These are phyloP conservation scores for Dryadomyces quercivorus DNA, from an alignment of 2,329 filamentous ascomycete species.

Conservation along the genomic window DNA sequence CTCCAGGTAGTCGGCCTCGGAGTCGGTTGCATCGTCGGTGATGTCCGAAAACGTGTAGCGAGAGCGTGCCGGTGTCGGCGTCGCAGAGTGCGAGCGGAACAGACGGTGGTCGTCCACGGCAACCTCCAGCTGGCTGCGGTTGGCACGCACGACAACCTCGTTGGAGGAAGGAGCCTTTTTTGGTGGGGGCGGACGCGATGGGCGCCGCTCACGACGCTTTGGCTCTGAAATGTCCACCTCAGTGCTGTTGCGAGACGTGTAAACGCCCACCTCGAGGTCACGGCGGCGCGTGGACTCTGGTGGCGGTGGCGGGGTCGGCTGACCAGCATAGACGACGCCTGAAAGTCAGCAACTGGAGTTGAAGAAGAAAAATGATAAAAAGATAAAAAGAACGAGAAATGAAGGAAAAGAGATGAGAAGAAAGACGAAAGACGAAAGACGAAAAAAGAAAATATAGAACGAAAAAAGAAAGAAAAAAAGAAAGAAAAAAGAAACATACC, in stretches of 20 bases:
- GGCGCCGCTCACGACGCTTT: slow-evolving; percentile 27
- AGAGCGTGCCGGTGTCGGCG: not conserved
- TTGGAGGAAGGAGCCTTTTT: slow-evolving; percentile 23
- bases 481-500: slow-evolving; percentile 37
- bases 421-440: not conserved
- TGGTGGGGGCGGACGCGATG: slow-evolving; percentile 26
- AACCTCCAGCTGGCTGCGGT: slow-evolving; percentile 34
- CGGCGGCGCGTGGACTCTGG: slow-evolving; percentile 25
- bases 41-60: not conserved
- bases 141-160: slow-evolving; percentile 51
- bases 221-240: slow-evolving; percentile 43
- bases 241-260: slow-evolving; percentile 38
- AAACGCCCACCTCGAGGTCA: slow-evolving; percentile 51
- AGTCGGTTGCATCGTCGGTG: slow-evolving; percentile 13
- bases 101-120: slow-evolving; percentile 25
- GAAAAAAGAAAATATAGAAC: not conserved
- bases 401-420: not conserved
- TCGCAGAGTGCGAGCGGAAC: slow-evolving; percentile 22
- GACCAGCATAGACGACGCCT: slow-evolving; percentile 36
- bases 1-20: slow-evolving; percentile 53
- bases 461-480: not conserved
- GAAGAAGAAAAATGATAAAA: not conserved
- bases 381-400: not conserved
- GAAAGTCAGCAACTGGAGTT: not conserved
- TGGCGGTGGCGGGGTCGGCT: slow-evolving; percentile 35